Percentiles rank a stretch among this genome's conserved stretches.
Evolutionary conservation across 2,329 filamentous ascomycete species (phyloP).

Genomic region (Chaetomiaceae sp.): DNA sequence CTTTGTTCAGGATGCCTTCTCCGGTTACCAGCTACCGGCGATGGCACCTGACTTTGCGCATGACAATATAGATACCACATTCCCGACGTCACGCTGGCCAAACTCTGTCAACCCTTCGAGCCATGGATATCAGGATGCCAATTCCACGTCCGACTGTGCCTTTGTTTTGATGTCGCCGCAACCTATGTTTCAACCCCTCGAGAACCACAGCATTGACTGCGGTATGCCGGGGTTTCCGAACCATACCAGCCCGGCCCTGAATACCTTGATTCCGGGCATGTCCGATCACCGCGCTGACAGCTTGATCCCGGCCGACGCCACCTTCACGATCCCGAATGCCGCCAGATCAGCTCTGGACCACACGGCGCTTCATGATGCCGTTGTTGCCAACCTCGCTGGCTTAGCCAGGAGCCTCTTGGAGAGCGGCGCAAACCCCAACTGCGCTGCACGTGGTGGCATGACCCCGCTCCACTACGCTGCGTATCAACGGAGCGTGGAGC

Average conservation of each 20-base stretch:
- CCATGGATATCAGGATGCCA: neutral
- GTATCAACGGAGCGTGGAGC: constrained; percentile 5
- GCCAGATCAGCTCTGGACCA: neutral
- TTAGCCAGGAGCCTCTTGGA: neutral
- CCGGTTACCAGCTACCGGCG: neutral
- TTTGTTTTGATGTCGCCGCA: neutral
- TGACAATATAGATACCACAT: neutral
- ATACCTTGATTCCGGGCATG: neutral
- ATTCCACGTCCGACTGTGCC: neutral
- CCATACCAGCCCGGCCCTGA: neutral
- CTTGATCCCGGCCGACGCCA: neutral
- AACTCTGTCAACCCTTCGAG: neutral
- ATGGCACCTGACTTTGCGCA: neutral
- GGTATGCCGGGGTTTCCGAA: neutral
- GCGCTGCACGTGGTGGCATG: constrained; percentile 5
- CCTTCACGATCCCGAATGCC: neutral
- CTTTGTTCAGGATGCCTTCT: neutral
- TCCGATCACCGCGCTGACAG: neutral
- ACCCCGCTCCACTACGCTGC: constrained; percentile 15
- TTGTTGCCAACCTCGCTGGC: neutral
- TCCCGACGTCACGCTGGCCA: neutral
- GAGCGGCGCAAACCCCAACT: constrained; percentile 2
- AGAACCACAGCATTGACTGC: neutral
- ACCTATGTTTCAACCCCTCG: neutral
- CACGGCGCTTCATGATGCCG: constrained; percentile 8